phyloP scores from a whole-genome alignment of 164 flowering plant species.

The Annona cherimola region DNA sequence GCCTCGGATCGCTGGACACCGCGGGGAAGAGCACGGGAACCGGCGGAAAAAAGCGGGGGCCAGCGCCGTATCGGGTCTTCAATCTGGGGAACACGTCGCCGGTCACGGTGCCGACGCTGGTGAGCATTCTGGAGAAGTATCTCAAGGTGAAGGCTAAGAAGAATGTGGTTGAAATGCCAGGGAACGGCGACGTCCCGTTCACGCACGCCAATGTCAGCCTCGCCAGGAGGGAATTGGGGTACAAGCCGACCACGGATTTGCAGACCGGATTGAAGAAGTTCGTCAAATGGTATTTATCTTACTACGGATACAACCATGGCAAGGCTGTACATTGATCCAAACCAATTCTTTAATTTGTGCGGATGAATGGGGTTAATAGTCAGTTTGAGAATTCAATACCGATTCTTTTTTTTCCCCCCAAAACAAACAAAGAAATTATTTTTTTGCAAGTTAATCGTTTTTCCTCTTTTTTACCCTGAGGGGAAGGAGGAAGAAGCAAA shows the following conservation, averaged over 20 bases:
- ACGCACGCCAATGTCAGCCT: conserved; percentile 18
- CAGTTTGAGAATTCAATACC: neutral
- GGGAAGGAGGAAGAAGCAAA: neutral
- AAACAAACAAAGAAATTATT: too few relatives aligned
- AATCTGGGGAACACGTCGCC: conserved; percentile 22
- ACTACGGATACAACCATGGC: conserved; percentile 18
- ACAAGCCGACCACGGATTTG: conserved; percentile 21
- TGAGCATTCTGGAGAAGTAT: conserved; percentile 14
- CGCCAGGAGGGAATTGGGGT: conserved; percentile 15
- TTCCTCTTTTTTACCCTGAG: neutral
- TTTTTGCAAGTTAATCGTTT: too few relatives aligned
- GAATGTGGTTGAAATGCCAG: conserved; percentile 19
- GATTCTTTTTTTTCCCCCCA: neutral
- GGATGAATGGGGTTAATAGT: neutral
- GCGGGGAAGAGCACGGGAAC: conserved; percentile 17
- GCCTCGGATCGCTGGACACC: conserved; percentile 17
- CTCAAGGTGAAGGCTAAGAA: conserved; percentile 21
- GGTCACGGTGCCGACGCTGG: conserved; percentile 17
- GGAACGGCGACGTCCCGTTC: conserved; percentile 21
- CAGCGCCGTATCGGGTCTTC: conserved; percentile 19
- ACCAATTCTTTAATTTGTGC: neutral
- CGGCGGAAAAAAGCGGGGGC: conserved; percentile 20
- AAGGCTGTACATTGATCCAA: conserved; percentile 4
- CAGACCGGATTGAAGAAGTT: conserved; percentile 21
- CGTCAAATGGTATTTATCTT: conserved; percentile 16